Evolutionary conservation across 805 yeast genomes (phyloP), one percentile per base, ranked within the genome.

Genomic region (Candida krabiensis): DNA sequence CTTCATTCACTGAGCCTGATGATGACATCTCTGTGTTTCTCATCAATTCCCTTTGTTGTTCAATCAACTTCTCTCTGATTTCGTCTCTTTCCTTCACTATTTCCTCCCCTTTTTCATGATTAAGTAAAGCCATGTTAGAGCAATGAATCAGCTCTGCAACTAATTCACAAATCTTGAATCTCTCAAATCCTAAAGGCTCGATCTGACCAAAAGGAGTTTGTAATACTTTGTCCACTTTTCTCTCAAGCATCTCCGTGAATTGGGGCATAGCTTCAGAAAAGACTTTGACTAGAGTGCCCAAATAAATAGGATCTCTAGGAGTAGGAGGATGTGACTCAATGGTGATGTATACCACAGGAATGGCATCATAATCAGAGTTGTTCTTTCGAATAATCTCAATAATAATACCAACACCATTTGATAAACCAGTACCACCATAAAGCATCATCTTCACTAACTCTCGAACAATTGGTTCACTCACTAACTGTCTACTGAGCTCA

Each of bases 61-160:
- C 53, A 39, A 73, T 52, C 54, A 83, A 63, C 19, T 79, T 69
- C 24, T 66, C 69, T 43, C 96, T 73, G 24, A 81, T 77, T 8
- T 63, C 58, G 52, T 88, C 95, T 37, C 97, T 75, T 41, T 82
- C 80, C 25, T 61, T 61, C 12, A 86, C 83, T 30, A 86, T 76
- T 22, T 70, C 70, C 50, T 83, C 89, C 16, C 91, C 88, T 38
- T 72, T 73, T 28, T 76, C 79, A 27, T 88, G 88, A 56, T 90
- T 93, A 49, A 93, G 73, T 14, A 89, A 70, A 0, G 84, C 87
- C 98, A 93, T 93, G 64, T 93, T 93, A n/a, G 96, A 88, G 58
- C 99, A 93, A 63, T 93, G 99, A 40, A 93, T 71, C 28, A 93
- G 70, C 56, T 93, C 99, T 0, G 99, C 99, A 33, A 93, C 79